phyloP scores from a whole-genome alignment of 768 basidiomycete species.

The Gloeostereum incarnatum region DNA sequence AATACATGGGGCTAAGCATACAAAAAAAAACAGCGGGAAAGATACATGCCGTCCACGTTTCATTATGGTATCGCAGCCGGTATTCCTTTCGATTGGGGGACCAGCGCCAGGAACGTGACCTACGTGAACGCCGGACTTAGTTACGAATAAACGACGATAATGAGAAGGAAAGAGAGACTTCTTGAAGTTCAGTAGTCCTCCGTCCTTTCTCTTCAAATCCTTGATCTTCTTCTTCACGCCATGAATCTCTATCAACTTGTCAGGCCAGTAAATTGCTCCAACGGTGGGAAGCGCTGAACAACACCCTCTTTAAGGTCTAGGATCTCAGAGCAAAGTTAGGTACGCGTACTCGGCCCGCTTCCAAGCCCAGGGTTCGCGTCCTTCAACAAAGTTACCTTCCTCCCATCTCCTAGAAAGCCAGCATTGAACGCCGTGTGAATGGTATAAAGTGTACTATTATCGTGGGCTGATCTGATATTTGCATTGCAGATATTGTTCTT shows the following conservation, averaged over 20 bases:
- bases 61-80: conserved; percentile 28
- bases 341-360: no score
- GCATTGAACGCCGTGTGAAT: conserved; percentile 33
- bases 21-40: not conserved
- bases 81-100: conserved; percentile 32
- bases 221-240: conserved; percentile 28
- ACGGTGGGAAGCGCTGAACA: conserved; percentile 14
- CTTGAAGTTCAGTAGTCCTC: conserved; percentile 25
- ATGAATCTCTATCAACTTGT: conserved; percentile 35
- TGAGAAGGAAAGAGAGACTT: conserved; percentile 12
- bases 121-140: conserved; percentile 7
- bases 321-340: no score
- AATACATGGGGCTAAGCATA: not conserved
- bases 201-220: conserved; percentile 30
- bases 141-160: not conserved
- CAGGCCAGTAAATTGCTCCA: conserved; percentile 41
- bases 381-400: conserved; percentile 32
- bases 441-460: conserved; percentile 34
- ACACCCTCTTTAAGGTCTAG: not conserved
- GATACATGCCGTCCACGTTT: conserved; percentile 36
- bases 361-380: conserved; percentile 36
- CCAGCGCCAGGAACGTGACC: conserved; percentile 37
- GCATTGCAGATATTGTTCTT: conserved; percentile 38
- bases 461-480: conserved; percentile 29
- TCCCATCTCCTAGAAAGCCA: no score